A percentile compares a stretch with the other conserved stretches of the same genome.
phyloP scores from a whole-genome alignment of 2,329 filamentous ascomycete genomes.

The Didymella glomerata region DNA sequence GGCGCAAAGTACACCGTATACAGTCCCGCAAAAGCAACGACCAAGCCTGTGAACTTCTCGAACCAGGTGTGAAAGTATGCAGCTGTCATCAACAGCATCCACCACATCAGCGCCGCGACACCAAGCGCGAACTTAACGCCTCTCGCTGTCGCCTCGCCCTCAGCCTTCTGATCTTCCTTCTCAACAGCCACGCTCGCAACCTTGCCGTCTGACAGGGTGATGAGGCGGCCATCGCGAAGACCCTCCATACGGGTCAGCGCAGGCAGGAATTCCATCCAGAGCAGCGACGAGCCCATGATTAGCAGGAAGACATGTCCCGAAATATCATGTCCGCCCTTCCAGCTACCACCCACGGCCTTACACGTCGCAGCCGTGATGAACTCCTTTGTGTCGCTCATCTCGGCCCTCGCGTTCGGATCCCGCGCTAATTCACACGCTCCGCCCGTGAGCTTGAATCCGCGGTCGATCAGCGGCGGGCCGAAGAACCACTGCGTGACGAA shows the following conservation, averaged over 20 bases:
- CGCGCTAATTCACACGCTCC: conserved; percentile 76
- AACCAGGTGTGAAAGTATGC: conserved; percentile 99
- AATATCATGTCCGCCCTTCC: conserved; percentile 96
- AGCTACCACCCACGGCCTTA: conserved; percentile 80
- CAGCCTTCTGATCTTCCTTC: conserved; percentile 53
- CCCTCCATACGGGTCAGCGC: conserved; percentile 61
- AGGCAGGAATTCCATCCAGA: conserved; percentile 80
- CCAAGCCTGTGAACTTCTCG: conserved; percentile 74
- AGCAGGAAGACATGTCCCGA: conserved; percentile 95
- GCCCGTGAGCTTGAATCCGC: conserved; percentile 86
- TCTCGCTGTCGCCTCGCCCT: conserved; percentile 52
- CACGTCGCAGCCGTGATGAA: conserved; percentile 80
- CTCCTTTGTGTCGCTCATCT: conserved; percentile 55
- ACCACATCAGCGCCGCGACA: conserved; percentile 77
- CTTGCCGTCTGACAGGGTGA: conserved; percentile 72
- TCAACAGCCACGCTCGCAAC: conserved; percentile 58
- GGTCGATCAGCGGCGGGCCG: conserved; percentile 87
- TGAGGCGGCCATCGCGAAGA: conserved; percentile 68
- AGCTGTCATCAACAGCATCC: conserved; percentile 99
- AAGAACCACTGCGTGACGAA: conserved; percentile 97
- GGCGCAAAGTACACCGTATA: conserved; percentile 60
- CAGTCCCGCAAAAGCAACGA: conserved; percentile 58
- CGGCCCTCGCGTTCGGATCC: conserved; percentile 58
- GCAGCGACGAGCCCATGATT: conserved; percentile 80
- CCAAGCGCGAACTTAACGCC: conserved; percentile 63